Conservation (phyloP, 257 asterid genomes). For the Apocynum venetum region DNA sequence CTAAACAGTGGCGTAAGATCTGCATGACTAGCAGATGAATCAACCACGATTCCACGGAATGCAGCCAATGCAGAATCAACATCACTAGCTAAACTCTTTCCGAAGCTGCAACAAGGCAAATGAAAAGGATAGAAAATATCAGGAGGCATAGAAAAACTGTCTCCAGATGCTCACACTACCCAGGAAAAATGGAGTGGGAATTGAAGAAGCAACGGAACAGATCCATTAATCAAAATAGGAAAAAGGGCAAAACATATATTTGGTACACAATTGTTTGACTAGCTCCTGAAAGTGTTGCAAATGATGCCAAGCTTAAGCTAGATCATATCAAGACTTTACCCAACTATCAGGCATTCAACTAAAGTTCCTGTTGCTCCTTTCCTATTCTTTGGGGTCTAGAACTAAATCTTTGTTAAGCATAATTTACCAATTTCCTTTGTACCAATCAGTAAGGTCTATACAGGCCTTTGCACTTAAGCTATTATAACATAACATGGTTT, state of each 20-base stretch:
- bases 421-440: background rate
- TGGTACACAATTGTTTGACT: background rate
- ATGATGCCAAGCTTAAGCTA: background rate
- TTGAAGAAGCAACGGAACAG: background rate
- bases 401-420: background rate
- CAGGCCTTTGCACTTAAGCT: background rate
- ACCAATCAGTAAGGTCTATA: background rate
- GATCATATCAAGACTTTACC: background rate
- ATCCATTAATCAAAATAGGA: background rate
- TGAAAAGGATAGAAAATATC: constrained; percentile 19
- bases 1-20: constrained; percentile 85
- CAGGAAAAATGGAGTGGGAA: background rate
- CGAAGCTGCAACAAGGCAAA: constrained; percentile 49
- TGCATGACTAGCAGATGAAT: constrained; percentile 54
- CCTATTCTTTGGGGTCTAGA: background rate
- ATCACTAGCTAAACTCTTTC: constrained; percentile 82
- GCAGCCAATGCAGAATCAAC: constrained; percentile 64
- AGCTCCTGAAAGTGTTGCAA: background rate
- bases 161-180: background rate
- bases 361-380: background rate
- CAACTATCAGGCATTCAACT: background rate
- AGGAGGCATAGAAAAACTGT: constrained; percentile 2
- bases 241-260: background rate
- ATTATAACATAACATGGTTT: background rate
- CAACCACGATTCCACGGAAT: constrained; percentile 53